Evolutionary conservation across 1,139 yeast species (phyloP), one percentile per base, ranked within the genome.

Genomic region (Candida pseudocylindracea): DNA sequence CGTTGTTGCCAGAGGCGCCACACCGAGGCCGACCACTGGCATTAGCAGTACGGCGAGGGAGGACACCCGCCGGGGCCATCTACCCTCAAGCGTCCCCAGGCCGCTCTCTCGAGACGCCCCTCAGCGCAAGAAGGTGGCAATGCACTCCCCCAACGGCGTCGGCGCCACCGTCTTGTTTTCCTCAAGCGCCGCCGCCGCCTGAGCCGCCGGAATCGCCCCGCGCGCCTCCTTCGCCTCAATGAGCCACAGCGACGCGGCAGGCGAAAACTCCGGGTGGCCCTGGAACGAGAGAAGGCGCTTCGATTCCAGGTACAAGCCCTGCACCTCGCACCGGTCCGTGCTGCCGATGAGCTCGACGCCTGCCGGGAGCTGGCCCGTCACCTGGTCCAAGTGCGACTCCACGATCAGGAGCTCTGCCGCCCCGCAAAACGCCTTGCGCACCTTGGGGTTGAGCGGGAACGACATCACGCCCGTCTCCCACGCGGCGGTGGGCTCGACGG

Each of bases 201-300:
- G 20, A 4, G 4, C 20, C 20, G 20, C 20, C 4, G 20, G 20
- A 15, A 15, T 15, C 4, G 20, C 20, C 6, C 20, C 20, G 20
- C 20, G 20, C 6, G 6, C 6, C 20, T 15, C 20, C 20, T 15
- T 4, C 20, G 20, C 20, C 20, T 15, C 6, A 6, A 15, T 15
- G 20, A 15, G 20, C 20, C 20, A 15, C 20, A 44, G 39, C 2
- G 57, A 49, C 32, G 48, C 40, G 2, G 51, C 60, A 1, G 58
- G 51, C 25, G 56, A 46, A 43, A 78, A 81, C 46, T 83, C 95
- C 0, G 95, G 94, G 45, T 83, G 95, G 1, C 94, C 94, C 48
- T 83, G 95, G 42, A 80, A 67, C 0, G 91, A 67, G 31, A 80
- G 53, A 4, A 73, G 36, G 33, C 57, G 56, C 13, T 55, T 31